Percentiles rank a stretch among this genome's conserved stretches.
Conservation (phyloP, 495 filamentous ascomycete genomes). For the Bathelium albidoporum region DNA sequence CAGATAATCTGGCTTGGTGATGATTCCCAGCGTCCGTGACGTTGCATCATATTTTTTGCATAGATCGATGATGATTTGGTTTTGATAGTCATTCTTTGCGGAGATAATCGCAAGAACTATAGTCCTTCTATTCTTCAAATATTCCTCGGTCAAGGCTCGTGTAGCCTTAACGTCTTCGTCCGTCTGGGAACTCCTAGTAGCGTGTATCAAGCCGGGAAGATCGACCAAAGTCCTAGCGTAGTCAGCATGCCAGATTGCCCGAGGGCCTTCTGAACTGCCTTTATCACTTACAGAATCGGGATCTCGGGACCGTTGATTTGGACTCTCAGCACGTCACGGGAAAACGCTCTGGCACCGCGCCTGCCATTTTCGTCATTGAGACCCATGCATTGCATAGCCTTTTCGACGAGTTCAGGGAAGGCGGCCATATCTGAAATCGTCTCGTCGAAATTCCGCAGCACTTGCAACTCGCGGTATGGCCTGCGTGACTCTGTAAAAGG, state of each 20-base stretch:
- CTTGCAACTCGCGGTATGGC: background rate
- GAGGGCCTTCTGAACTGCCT: background rate
- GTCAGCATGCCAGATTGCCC: background rate
- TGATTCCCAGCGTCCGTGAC: constrained; percentile 44
- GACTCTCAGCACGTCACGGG: constrained; percentile 10
- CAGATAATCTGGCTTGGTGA: constrained; percentile 39
- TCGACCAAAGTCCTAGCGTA: constrained; percentile 14
- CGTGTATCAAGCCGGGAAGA: constrained; percentile 24
- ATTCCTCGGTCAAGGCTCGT: constrained; percentile 12
- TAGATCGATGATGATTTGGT: constrained; percentile 40
- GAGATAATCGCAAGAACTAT: constrained; percentile 57
- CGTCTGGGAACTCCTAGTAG: constrained; percentile 8
- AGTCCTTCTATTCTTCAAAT: constrained; percentile 32
- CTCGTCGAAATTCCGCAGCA: background rate
- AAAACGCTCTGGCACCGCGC: background rate
- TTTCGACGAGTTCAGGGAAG: constrained; percentile 5
- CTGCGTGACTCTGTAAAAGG: background rate
- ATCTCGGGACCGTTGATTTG: constrained; percentile 11
- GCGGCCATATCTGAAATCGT: background rate
- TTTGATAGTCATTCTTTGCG: constrained; percentile 40
- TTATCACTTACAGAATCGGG: constrained; percentile 4
- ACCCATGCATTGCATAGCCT: constrained; percentile 9
- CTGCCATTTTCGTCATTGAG: background rate
- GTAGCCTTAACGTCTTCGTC: constrained; percentile 18
- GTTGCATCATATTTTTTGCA: constrained; percentile 34